phyloP scores from a whole-genome alignment of 495 filamentous ascomycete species.

The Penicillium egyptiacum region DNA sequence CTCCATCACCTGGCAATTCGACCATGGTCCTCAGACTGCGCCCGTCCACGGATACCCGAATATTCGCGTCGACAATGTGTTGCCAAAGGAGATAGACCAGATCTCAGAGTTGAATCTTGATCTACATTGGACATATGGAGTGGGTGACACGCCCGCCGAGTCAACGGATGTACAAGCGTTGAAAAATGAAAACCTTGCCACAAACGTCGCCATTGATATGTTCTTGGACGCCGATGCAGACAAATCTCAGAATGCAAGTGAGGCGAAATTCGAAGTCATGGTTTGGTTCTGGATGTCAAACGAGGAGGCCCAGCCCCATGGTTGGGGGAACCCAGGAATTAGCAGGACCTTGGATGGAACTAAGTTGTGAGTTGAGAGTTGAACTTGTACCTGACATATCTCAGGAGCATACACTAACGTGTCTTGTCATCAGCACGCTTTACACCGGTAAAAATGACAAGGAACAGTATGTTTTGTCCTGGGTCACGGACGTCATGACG shows the following conservation, averaged over 20 bases:
- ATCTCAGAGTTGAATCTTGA: slow-evolving; percentile 29
- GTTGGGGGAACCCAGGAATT: slow-evolving; percentile 10
- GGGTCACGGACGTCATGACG: slow-evolving; percentile 19
- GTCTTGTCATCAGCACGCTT: slow-evolving; percentile 26
- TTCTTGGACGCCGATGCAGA: slow-evolving; percentile 39
- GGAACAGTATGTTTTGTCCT: slow-evolving; percentile 36
- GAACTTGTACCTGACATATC: neutral
- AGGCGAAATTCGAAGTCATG: slow-evolving; percentile 46
- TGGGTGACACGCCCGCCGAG: slow-evolving; percentile 27
- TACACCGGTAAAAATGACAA: slow-evolving; percentile 28
- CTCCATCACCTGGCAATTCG: slow-evolving; percentile 40
- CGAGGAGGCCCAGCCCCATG: slow-evolving; percentile 31
- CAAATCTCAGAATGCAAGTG: slow-evolving; percentile 27
- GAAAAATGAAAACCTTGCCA: slow-evolving; percentile 23
- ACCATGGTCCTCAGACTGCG: slow-evolving; percentile 18
- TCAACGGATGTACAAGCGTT: slow-evolving; percentile 21
- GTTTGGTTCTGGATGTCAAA: slow-evolving; percentile 40
- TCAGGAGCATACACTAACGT: neutral
- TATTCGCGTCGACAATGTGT: slow-evolving; percentile 27
- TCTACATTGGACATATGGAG: slow-evolving; percentile 38
- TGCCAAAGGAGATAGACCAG: slow-evolving; percentile 25
- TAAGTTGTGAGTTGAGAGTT: slow-evolving; percentile 32
- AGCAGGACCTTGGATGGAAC: slow-evolving; percentile 29
- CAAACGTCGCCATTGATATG: slow-evolving; percentile 50
- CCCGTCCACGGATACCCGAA: slow-evolving; percentile 45